Base-by-base conservation (phyloP, 306 rosid species). In the Acmispon strigosus region DNA sequence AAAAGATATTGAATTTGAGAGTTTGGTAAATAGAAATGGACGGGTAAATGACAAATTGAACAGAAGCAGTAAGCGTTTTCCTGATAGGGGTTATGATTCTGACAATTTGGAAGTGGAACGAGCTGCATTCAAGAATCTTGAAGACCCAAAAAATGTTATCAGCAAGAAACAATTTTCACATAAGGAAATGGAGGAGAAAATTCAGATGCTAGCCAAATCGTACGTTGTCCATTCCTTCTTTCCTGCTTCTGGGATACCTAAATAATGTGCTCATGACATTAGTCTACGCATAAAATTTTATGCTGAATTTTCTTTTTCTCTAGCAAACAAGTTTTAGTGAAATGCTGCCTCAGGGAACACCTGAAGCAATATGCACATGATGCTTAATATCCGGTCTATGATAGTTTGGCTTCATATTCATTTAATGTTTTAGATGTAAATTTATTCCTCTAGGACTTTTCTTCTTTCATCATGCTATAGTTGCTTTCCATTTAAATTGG, bases 171-270 rank as follows among this genome's bases (percentile, higher is more conserved):
- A 84, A 15, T 83, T 87, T 87, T 84, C 97, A 19, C 87, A 81
- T 56, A 83, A 69, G 82, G 97, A 81, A 69, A 81, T 87, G 96
- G 98, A 94, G 78, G 96, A 87, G 85, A 88, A 85, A 81, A 84
- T 94, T 63, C 88, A 86, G 78, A 86, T 62, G 87, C 88, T 94
- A 43, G 92, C 96, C 61, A 84, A 81, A 43, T 69, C 67, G 98
- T 94, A 83, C 76, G 91, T 75, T 16, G 19, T 42, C 58, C 9
- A 20, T 58, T 37, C 54, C 63, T 78, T 59, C 44, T 59, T 80
- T 68, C 65, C 15, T 78, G 76, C 66, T 22, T 77, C 15, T 72
- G 55, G 60, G 56, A 50, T 68, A 52, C 62, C 58, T 64, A 39
- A 47, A 53, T 71, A 52, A 22, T 12, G 48, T 41, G 10, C 70